phyloP scores from a whole-genome alignment of 495 filamentous ascomycete genomes.

The Paragyromitra xinjiangensis region DNA sequence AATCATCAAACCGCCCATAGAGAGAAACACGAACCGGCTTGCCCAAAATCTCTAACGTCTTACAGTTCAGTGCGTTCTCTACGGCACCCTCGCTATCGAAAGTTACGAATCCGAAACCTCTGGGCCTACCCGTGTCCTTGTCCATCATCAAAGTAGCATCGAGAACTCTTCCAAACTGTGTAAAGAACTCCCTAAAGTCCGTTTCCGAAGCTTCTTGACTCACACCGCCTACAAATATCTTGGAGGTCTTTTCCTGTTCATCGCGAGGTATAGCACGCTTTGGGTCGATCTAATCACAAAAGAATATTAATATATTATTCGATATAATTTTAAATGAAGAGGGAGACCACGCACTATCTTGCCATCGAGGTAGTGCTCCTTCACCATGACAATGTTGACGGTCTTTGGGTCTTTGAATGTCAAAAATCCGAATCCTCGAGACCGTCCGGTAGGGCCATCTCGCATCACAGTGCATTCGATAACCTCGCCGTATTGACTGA shows the following conservation, averaged over 20 bases:
- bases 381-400: constrained; percentile 99
- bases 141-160: constrained; percentile 99
- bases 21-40: constrained; percentile 67
- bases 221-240: constrained; percentile 98
- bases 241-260: constrained; percentile 95
- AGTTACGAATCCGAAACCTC: constrained; percentile 98
- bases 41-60: constrained; percentile 86
- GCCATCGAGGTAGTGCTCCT: constrained; percentile 96
- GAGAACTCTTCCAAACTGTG: constrained; percentile 92
- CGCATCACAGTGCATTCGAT: constrained; percentile 98
- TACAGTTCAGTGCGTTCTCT: constrained; percentile 79
- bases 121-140: constrained; percentile 94
- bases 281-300: constrained; percentile 79
- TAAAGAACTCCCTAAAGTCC: constrained; percentile 96
- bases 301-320: constrained; percentile 24
- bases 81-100: constrained; percentile 97
- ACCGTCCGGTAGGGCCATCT: constrained; percentile 91
- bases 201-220: constrained; percentile 95
- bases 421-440: constrained; percentile 94
- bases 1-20: not conserved
- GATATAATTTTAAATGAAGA: not conserved
- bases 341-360: constrained; percentile 80
- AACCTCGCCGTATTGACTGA: constrained; percentile 97
- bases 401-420: constrained; percentile 97
- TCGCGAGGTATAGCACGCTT: constrained; percentile 97